Evolutionary conservation across 768 basidiomycete species (phyloP).

Genomic region (Clitopilus hobsonii): DNA sequence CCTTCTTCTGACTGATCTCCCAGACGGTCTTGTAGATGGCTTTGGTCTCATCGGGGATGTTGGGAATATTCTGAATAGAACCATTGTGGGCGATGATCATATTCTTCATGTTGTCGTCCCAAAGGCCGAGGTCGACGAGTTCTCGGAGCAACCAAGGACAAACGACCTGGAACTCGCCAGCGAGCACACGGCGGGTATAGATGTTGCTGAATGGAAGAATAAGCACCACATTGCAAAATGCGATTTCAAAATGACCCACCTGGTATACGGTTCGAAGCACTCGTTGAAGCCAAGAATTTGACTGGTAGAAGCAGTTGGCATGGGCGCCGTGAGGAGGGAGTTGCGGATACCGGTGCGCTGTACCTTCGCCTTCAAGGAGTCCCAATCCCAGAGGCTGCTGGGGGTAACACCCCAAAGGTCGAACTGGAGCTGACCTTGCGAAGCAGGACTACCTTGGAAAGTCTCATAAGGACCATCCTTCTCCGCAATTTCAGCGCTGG

Average conservation of each 20-base stretch:
- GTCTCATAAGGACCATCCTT: constrained; percentile 82
- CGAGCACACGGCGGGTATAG: constrained; percentile 98
- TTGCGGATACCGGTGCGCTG: constrained; percentile 79
- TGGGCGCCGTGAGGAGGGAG: constrained; percentile 89
- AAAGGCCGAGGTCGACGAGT: constrained; percentile 89
- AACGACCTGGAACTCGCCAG: constrained; percentile 98
- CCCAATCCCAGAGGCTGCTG: constrained; percentile 92
- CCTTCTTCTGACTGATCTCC: constrained; percentile 99
- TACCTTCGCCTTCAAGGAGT: constrained; percentile 80
- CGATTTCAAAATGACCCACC: constrained; percentile 35
- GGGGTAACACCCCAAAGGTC: constrained; percentile 95
- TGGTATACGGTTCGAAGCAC: constrained; percentile 98
- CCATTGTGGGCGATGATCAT: constrained; percentile 97
- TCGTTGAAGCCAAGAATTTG: constrained; percentile 99
- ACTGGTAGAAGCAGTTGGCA: constrained; percentile 98
- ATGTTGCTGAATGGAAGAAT: constrained; percentile 69
- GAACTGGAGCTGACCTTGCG: constrained; percentile 83
- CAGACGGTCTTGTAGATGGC: constrained; percentile 99
- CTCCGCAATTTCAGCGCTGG: constrained; percentile 82
- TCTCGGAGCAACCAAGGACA: constrained; percentile 99
- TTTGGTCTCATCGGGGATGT: constrained; percentile 87
- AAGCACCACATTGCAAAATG: constrained; percentile 6
- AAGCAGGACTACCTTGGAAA: constrained; percentile 88
- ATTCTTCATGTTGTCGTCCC: constrained; percentile 99
- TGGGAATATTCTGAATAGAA: constrained; percentile 81